Percentiles rank a stretch among this genome's conserved stretches.
phyloP scores from a whole-genome alignment of 2,329 filamentous ascomycete species.

The Elsinoe ampelina region DNA sequence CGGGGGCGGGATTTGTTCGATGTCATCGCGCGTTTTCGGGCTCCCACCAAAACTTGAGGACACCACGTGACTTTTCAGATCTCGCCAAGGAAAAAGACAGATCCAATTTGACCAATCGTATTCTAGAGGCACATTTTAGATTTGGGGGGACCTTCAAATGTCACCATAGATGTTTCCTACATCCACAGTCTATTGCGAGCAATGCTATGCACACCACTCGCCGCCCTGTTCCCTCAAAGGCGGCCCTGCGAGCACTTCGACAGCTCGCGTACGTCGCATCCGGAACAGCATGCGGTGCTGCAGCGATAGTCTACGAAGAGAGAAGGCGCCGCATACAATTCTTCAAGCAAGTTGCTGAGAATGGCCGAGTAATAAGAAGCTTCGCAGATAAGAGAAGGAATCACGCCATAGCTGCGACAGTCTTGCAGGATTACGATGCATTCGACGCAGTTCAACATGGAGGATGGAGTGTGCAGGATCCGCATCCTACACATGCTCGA shows the following conservation, averaged over 20 bases:
- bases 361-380: slow-evolving; percentile 17
- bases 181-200: slow-evolving; percentile 4
- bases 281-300: slow-evolving; percentile 28
- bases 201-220: slow-evolving; percentile 24
- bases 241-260: slow-evolving; percentile 27
- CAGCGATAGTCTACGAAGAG: slow-evolving; percentile 29
- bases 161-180: not conserved
- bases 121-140: not conserved
- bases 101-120: not conserved
- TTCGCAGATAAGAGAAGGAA: not conserved
- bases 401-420: slow-evolving; percentile 6
- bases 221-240: slow-evolving; percentile 28
- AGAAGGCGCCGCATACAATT: slow-evolving; percentile 25
- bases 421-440: not conserved
- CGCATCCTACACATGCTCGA: slow-evolving; percentile 4
- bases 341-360: slow-evolving; percentile 29
- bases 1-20: not conserved
- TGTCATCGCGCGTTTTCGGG: not conserved
- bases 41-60: not conserved
- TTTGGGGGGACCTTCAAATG: not conserved
- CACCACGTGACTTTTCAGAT: slow-evolving; percentile 5
- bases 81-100: slow-evolving; percentile 6
- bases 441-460: slow-evolving; percentile 10
- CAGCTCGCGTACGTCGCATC: slow-evolving; percentile 33
- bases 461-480: slow-evolving; percentile 1